Evolutionary conservation across 768 basidiomycete genomes (phyloP), one percentile per base, ranked within the genome.

Genomic region (Mycena metata): DNA sequence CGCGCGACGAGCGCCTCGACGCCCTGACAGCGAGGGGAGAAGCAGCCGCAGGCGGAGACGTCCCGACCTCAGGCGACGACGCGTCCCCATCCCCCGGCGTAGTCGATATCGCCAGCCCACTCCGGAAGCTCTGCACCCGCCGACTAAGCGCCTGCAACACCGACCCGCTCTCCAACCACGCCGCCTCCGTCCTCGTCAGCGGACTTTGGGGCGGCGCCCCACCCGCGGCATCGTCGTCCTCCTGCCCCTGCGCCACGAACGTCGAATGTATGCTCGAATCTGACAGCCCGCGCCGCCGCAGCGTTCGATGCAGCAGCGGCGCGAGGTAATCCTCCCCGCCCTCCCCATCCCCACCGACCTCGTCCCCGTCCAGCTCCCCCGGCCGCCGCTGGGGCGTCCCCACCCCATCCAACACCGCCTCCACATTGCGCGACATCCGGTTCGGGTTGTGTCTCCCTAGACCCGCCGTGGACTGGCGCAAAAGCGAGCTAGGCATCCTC

Each of bases 261-360:
- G 94, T 94, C 5, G 94, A 92, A 69, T 90, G 93, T 67, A 98
- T 96, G 2, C 95, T 96, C 0, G 96, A 96, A 77, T 98, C 97
- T 2, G 94, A 95, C 56, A 98, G 79, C 2, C 96, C 95, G 60
- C 96, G 87, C 33, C 91, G 86, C 43, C 89, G 88, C 9, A 96
- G 82, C 19, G 90, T 89, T 23, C 89, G 89, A 54, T 91, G 85
- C 26, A 90, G 79, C 17, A 94, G 77, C n/a, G 90, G 83, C 5
- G 85, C 81, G 43, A 87, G 66, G 33, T 76, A 70, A 67, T 88
- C 83, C 23, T 80, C 75, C 68, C 81, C 86, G 65, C 84, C 83
- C 12, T 75, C 79, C 43, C 77, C 79, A 41, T 83, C 81, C 13
- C 76, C 69, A 15, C 43, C 71, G 17, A 39, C 39, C 39, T 39